Evolutionary conservation across 139 green algal species (phyloP).

Genomic region (Marvania coccoides): DNA sequence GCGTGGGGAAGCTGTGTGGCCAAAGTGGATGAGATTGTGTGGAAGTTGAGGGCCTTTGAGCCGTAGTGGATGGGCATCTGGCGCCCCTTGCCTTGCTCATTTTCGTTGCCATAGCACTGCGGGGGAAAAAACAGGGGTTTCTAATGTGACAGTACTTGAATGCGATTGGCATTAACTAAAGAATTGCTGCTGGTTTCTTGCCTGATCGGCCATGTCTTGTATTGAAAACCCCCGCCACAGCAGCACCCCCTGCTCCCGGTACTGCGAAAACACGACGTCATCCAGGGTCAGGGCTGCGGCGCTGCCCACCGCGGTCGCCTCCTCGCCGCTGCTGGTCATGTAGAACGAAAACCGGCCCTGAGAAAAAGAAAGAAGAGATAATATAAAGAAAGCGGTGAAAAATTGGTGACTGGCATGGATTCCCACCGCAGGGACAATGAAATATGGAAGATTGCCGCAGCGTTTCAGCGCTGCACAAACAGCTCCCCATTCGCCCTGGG

Average conservation of each 20-base stretch:
- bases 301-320: constrained; percentile 71
- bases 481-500: too few relatives aligned
- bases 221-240: constrained; percentile 82
- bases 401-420: too few relatives aligned
- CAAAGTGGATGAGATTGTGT: constrained; percentile 87
- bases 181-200: constrained; percentile 3
- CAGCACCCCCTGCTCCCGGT: constrained; percentile 88
- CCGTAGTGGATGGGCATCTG: constrained; percentile 98
- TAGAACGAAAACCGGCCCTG: constrained; percentile 92
- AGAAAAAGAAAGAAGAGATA: too few relatives aligned
- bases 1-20: constrained; percentile 92
- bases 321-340: constrained; percentile 85
- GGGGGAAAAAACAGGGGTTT: neutral
- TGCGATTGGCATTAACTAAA: neutral
- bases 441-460: neutral
- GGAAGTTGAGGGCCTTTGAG: constrained; percentile 60
- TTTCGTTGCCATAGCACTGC: constrained; percentile 73
- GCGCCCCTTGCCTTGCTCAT: constrained; percentile 75
- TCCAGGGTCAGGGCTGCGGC: constrained; percentile 65
- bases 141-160: neutral
- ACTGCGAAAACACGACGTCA: constrained; percentile 85
- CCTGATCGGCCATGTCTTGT: constrained; percentile 83
- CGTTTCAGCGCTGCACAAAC: too few relatives aligned
- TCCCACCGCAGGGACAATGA: too few relatives aligned
- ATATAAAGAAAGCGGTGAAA: too few relatives aligned